These are phyloP conservation scores for Flammula alnicola DNA, from an alignment of 1,284 basidiomycete species.

Conservation along the genomic window DNA sequence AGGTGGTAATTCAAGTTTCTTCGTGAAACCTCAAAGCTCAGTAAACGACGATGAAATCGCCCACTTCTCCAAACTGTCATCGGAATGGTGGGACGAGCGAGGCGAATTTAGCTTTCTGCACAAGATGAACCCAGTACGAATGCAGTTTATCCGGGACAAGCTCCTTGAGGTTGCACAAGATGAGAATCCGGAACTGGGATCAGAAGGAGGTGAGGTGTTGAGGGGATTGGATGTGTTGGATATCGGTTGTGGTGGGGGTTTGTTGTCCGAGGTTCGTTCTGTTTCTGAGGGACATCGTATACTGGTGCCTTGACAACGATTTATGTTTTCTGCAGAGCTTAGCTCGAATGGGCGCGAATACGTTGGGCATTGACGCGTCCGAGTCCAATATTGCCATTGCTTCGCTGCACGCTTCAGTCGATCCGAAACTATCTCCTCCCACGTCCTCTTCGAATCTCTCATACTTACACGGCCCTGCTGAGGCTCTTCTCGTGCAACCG, in stretches of 20 bases:
- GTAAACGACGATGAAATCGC: conserved; percentile 86
- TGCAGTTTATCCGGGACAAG: conserved; percentile 87
- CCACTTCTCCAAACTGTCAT: conserved; percentile 91
- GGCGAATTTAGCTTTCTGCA: conserved; percentile 93
- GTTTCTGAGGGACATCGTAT: not conserved
- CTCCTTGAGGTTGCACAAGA: conserved; percentile 62
- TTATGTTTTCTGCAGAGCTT: conserved; percentile 62
- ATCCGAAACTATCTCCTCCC: conserved; percentile 57
- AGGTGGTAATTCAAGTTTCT: not conserved
- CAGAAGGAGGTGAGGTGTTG: conserved; percentile 35
- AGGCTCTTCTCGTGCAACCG: conserved; percentile 66
- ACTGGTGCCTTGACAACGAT: not conserved
- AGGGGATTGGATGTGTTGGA: conserved; percentile 71
- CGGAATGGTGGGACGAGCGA: conserved; percentile 96
- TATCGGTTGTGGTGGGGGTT: conserved; percentile 94
- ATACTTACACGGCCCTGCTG: conserved; percentile 85
- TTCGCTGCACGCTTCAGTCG: conserved; percentile 78
- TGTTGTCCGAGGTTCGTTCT: conserved; percentile 84
- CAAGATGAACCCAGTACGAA: conserved; percentile 92
- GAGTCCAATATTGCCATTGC: conserved; percentile 88
- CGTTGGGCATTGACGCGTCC: conserved; percentile 91
- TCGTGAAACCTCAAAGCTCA: conserved; percentile 13
- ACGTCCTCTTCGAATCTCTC: conserved; percentile 30
- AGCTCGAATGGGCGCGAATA: conserved; percentile 85
- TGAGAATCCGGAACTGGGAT: conserved; percentile 47